phyloP scores from a whole-genome alignment of 225 moss, liverwort and hornwort genomes.

The Rhytidiadelphus loreus region DNA sequence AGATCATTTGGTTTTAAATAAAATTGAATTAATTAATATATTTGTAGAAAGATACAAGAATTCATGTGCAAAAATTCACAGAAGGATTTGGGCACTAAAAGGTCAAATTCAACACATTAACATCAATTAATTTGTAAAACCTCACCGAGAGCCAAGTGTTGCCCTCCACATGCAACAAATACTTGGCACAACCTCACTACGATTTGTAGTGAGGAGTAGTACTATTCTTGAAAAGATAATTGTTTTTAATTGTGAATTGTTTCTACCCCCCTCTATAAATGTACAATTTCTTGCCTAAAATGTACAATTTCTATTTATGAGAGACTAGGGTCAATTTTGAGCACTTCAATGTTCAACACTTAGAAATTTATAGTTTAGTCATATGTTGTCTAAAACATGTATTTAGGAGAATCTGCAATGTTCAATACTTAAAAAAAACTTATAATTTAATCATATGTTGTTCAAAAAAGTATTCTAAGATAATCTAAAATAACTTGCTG shows the following conservation, averaged over 20 bases:
- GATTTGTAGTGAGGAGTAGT: neutral
- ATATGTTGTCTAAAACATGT: neutral
- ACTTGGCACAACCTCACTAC: neutral
- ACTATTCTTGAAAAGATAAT: neutral
- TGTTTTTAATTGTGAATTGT: neutral
- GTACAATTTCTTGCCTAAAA: accelerated
- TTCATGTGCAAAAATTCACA: too few relatives aligned
- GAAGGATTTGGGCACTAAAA: too few relatives aligned
- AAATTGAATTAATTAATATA: too few relatives aligned
- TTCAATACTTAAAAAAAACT: neutral
- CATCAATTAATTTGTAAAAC: too few relatives aligned
- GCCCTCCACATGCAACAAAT: neutral
- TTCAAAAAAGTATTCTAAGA: neutral
- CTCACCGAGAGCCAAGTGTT: too few relatives aligned
- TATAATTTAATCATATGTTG: neutral
- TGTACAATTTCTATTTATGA: neutral
- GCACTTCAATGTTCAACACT: neutral
- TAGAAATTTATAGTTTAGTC: neutral
- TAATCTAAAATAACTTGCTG: accelerated
- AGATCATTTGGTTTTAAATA: too few relatives aligned
- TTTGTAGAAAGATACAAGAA: too few relatives aligned
- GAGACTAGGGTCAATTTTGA: neutral
- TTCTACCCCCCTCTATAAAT: accelerated
- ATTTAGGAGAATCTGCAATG: accelerated
- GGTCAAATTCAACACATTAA: too few relatives aligned